Evolutionary conservation across 2,329 filamentous ascomycete genomes (phyloP), one percentile per base, ranked within the genome.

Genomic region (Dactylella cylindrospora): DNA sequence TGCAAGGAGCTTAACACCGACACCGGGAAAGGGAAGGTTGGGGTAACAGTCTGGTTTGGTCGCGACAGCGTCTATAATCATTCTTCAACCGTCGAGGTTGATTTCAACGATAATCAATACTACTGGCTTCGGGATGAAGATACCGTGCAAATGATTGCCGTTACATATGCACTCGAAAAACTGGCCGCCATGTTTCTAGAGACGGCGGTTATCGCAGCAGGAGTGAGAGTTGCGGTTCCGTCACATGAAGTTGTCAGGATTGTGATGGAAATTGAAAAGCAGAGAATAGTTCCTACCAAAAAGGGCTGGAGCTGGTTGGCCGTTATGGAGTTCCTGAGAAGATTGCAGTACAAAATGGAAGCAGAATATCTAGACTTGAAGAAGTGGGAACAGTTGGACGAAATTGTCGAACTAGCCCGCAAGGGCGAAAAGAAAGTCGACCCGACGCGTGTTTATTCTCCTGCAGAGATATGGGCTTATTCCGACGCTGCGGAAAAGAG

Each of bases 91-190:
- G 39, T 61, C 2, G 55, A 61, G 5, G 23, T 61, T 2, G 40
- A 61, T 25, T 47, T 61, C 20, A 26, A 12, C 4, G 46, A 53
- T n/a, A 13, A 23, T 2, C 55, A 61, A 17, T 61, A 47, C 13
- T 13, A 39, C 13, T 41, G 47, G 40, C 17, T 52, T 3, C 22
- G 28, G 5, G 20, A 28, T 3, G 38, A 43, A 7, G 55, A 61
- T 19, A 43, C 40, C 5, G 41, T 61, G 1, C 55, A 61, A n/a
- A 47, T 61, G 55, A 47, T 61, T 1, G 55, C 55, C 3, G 39
- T 61, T 22, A 61, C 47, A 3, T 61, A 52, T 26, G 55, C 47
- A 9, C 10, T 61, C 7, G 55, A 61, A 20, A 61, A 61, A 15
- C 22, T 52, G 15, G 40, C 46, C 9, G 33, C 47, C 5, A 46